These are phyloP conservation scores for Crithidia fasciculata DNA, from an alignment of 208 protist species.

Conservation along the genomic window DNA sequence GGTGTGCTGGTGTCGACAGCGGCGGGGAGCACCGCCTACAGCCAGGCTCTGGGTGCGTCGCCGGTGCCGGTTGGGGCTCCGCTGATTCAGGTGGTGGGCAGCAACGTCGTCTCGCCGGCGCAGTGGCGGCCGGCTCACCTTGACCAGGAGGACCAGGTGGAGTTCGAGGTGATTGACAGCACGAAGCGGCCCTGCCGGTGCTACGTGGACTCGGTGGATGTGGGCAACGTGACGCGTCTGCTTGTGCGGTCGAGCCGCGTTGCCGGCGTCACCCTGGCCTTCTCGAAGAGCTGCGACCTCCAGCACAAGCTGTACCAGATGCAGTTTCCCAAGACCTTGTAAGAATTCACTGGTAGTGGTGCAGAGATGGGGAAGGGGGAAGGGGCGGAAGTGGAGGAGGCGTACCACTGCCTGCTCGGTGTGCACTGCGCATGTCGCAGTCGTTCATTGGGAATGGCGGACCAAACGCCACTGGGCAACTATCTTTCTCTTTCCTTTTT, in stretches of 20 bases:
- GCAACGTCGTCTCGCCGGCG: constrained; percentile 88
- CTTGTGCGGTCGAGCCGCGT: constrained; percentile 85
- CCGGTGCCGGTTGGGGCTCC: constrained; percentile 86
- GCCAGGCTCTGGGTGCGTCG: constrained; percentile 86
- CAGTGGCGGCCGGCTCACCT: constrained; percentile 89
- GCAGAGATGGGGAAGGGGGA: background rate
- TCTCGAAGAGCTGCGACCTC: constrained; percentile 87
- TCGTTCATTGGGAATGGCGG: background rate
- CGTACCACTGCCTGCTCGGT: background rate
- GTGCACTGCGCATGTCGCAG: background rate
- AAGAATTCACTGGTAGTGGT: constrained; percentile 3
- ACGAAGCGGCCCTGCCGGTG: constrained; percentile 84
- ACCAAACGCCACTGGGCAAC: too few relatives aligned
- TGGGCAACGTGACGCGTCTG: constrained; percentile 85
- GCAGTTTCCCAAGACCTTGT: constrained; percentile 86
- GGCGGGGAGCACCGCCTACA: constrained; percentile 91
- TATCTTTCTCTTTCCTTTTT: too few relatives aligned
- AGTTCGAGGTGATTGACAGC: constrained; percentile 88
- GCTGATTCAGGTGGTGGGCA: constrained; percentile 90
- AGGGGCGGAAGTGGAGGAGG: background rate
- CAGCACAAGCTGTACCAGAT: constrained; percentile 91
- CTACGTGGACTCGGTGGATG: constrained; percentile 89
- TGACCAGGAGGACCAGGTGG: constrained; percentile 88
- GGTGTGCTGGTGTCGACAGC: constrained; percentile 90
- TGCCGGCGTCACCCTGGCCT: constrained; percentile 81